Evolutionary conservation across 1,139 yeast species (phyloP).

Genomic region (Debaryomycetaceae sp.): DNA sequence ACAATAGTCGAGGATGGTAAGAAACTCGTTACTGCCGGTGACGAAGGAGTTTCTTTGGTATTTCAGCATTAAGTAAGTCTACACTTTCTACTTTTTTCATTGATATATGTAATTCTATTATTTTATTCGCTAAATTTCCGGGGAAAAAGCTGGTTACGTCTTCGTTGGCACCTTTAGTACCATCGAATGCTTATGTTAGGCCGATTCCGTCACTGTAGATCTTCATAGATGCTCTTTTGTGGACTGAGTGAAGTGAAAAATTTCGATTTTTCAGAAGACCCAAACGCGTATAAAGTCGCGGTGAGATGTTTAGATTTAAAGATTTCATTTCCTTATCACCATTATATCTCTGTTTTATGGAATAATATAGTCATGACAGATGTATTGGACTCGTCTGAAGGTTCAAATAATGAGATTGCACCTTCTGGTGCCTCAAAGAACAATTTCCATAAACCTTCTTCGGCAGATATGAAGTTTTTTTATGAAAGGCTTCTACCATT

Average conservation of each 20-base stretch:
- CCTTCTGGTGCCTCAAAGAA: background rate
- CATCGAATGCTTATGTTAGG: no score
- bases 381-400: background rate
- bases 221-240: no score
- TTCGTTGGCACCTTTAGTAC: background rate
- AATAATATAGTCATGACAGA: background rate
- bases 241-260: no score
- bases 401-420: background rate
- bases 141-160: background rate
- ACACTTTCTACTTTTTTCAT: slow-evolving; percentile 2
- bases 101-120: background rate
- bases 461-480: slow-evolving; percentile 70
- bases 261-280: background rate
- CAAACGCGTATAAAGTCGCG: background rate
- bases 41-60: slow-evolving; percentile 88
- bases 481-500: slow-evolving; percentile 74
- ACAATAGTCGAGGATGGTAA: slow-evolving; percentile 59
- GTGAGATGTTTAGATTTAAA: background rate
- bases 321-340: background rate
- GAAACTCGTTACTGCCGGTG: slow-evolving; percentile 90
- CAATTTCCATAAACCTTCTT: slow-evolving; percentile 42
- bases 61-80: slow-evolving; percentile 25
- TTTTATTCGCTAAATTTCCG: background rate
- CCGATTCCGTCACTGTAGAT: no score
- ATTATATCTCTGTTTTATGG: background rate